Evolutionary conservation across 2,329 filamentous ascomycete genomes (phyloP), one percentile per base, ranked within the genome.

Genomic region (Ceratocystis cubensis): DNA sequence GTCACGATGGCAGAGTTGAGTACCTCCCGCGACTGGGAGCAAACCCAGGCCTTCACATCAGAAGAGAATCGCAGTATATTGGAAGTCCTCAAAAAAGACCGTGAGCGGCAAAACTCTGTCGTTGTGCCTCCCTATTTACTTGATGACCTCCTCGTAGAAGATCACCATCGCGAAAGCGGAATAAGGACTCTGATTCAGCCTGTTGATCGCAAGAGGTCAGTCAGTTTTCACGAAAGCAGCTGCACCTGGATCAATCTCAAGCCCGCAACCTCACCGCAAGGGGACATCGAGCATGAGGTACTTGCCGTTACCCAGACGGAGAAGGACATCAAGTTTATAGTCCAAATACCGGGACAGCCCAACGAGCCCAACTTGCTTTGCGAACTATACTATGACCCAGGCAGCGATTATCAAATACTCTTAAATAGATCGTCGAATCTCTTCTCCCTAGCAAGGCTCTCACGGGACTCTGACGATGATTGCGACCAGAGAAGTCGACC

Each of bases 331-430:
- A 62, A 62, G n/a, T 62, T 62, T 45, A 62, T 41, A 20, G 20
- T 62, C 6, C 59, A 62, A 45, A 44, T 44, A 41, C 30, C 59
- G 41, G 10, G 59, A 8, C 30, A 15, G 46, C 8, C n/a, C 20
- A 22, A 41, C 6, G 33, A 37, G 20, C 59, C 33, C 5, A 45
- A 17, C 6, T 25, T 62, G 20, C 33, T 41, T 22, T 62, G 59
- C 59, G 30, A 37, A 15, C 20, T 62, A 30, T 62, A 62, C 30
- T 62, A 62, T 45, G 59, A 62, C 13, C 33, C 59, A 15, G n/a
- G n/a, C 20, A 62, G 41, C 59, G 59, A 62, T 25, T 37, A 62
- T 3, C 59, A 62, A 25, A 62, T 62, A 17, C 33, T 62, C 15
- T 20, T 41, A 1, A 62, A 62, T n/a, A 37, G 15, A 62, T 62